Evolutionary conservation across 1,284 basidiomycete species (phyloP), one percentile per base, ranked within the genome.

Genomic region (Pulveroboletus sp.): DNA sequence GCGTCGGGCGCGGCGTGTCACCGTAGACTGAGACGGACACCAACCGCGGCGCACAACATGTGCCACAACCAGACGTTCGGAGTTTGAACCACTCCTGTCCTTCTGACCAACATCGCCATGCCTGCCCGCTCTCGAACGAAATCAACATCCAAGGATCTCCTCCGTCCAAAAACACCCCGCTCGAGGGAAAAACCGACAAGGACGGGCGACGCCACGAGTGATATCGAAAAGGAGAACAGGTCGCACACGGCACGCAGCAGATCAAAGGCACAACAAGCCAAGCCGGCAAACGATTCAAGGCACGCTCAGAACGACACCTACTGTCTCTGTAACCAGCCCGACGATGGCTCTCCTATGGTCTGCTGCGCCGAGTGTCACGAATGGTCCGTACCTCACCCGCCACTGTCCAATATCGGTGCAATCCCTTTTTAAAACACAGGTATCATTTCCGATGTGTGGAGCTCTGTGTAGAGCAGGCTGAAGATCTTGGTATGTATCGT

Each of bases 331-430:
- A 76, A 75, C 37, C 77, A 78, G 56, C 76, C 80, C 33, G 86
- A 92, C 67, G 87, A 91, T 74, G 87, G 88, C 52, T 80, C 85
- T 15, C 89, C 91, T 17, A 93, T 93, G 91, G 84, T 93, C 47
- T 76, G 76, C 49, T 93, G 91, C 67, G 78, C 81, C 24, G 76
- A 78, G 51, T 93, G 91, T 70, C 76, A 77, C 43, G 83, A 87
- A 56, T 93, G 91, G 91, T 92, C 65, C 64, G 83, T 74, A 17
- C 15, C 43, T 19, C 41, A 46, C 50, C 51, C 56, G 12, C 49
- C 37, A 19, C 13, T 19, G 32, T 47, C 17, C 49, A 11, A 24
- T 50, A 16, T 29, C 47, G n/a, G 33, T 43, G 21, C 48, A 32
- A 48, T 37, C 35, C 21, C 12, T n/a, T 32, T 29, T 24, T 21